phyloP scores from a whole-genome alignment of 2,329 filamentous ascomycete genomes.

The Colletotrichum salicis region DNA sequence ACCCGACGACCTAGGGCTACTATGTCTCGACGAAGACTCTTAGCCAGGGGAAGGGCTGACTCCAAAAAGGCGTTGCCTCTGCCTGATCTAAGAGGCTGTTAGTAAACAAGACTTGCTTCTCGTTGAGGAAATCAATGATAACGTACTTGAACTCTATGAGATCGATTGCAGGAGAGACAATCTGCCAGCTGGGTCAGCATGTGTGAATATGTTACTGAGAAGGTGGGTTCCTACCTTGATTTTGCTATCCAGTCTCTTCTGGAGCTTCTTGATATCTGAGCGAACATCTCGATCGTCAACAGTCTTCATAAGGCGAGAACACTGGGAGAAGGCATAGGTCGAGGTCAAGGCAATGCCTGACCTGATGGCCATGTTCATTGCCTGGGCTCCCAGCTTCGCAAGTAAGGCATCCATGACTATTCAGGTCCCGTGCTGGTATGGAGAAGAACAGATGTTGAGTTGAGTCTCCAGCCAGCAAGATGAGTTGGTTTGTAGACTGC shows the following conservation, averaged over 20 bases:
- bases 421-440: slow-evolving; percentile 24
- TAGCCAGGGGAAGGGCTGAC: slow-evolving; percentile 85
- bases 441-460: background rate
- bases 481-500: background rate
- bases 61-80: slow-evolving; percentile 74
- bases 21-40: slow-evolving; percentile 84
- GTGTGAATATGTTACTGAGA: background rate
- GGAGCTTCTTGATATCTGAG: slow-evolving; percentile 75
- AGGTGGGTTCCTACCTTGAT: slow-evolving; percentile 72
- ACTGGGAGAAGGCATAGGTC: slow-evolving; percentile 85
- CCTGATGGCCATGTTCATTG: slow-evolving; percentile 91
- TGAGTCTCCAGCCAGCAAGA: background rate
- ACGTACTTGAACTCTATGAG: slow-evolving; percentile 87
- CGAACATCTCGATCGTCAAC: slow-evolving; percentile 77
- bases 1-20: slow-evolving; percentile 81
- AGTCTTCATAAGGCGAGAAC: slow-evolving; percentile 79
- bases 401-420: slow-evolving; percentile 76
- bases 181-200: slow-evolving; percentile 55
- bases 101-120: slow-evolving; percentile 17
- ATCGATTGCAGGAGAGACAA: slow-evolving; percentile 90
- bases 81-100: slow-evolving; percentile 54
- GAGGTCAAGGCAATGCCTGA: slow-evolving; percentile 89
- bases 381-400: slow-evolving; percentile 69
- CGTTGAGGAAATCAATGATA: background rate
- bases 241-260: slow-evolving; percentile 82